Conservation (phyloP, 331 rosid species). For the Erythrophleum ivorense region DNA sequence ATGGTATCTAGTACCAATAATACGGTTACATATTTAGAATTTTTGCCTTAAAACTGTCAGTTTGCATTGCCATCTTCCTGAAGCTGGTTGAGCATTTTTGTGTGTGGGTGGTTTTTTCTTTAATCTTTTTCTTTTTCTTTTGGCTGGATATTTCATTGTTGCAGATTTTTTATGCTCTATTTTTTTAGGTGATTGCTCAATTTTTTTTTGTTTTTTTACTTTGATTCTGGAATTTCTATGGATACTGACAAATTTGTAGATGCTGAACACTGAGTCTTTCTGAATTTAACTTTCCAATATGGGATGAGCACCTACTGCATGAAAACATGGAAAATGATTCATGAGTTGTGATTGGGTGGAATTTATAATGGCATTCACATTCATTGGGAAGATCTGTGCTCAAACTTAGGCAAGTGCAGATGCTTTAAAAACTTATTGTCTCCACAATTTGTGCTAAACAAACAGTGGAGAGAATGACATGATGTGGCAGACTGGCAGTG, state of each 20-base stretch:
- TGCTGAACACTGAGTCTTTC: background rate
- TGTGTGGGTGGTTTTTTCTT: background rate
- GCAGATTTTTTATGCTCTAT: no score
- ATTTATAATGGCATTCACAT: background rate
- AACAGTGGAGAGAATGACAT: background rate
- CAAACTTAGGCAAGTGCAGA: background rate
- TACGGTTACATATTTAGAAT: background rate
- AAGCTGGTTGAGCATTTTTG: background rate
- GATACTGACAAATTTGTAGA: background rate
- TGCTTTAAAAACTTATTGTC: background rate
- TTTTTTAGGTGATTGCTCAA: background rate
- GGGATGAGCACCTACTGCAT: background rate
- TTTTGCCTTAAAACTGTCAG: background rate
- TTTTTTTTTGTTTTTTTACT: no score
- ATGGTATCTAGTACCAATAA: background rate
- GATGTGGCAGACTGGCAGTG: background rate
- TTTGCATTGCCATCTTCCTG: background rate
- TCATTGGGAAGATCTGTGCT: background rate
- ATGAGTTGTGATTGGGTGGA: background rate
- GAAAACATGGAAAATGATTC: background rate
- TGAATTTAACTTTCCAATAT: background rate
- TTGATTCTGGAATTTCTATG: no score
- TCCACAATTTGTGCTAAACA: background rate
- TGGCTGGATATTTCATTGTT: background rate
- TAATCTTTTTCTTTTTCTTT: no score